A percentile compares a stretch with the other conserved stretches of the same genome.
phyloP scores from a whole-genome alignment of 2,329 filamentous ascomycete species.

The Exophiala xenobiotica region DNA sequence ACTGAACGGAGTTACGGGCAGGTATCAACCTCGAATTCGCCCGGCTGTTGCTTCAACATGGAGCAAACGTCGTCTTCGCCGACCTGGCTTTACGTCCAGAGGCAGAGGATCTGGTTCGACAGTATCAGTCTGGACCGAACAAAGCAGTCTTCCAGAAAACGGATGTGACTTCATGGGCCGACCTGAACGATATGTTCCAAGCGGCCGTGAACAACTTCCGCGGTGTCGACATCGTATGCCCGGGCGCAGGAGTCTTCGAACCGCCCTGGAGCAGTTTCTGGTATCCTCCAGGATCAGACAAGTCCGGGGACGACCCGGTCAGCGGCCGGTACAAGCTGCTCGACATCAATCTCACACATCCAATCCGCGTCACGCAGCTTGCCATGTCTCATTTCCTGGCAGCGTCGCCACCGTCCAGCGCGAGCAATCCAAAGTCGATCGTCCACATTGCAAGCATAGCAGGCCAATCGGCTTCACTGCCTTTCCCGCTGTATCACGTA shows the following conservation, averaged over 20 bases:
- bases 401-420: slow-evolving; percentile 26
- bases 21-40: slow-evolving; percentile 50
- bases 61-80: slow-evolving; percentile 48
- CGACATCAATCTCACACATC: slow-evolving; percentile 55
- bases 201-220: slow-evolving; percentile 51
- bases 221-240: slow-evolving; percentile 47
- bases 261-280: slow-evolving; percentile 53
- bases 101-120: slow-evolving; percentile 42
- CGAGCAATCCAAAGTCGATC: slow-evolving; percentile 40
- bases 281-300: slow-evolving; percentile 45
- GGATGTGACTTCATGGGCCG: slow-evolving; percentile 51
- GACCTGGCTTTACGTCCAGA: slow-evolving; percentile 47
- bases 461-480: slow-evolving; percentile 41
- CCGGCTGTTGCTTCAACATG: slow-evolving; percentile 43
- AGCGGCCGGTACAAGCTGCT: slow-evolving; percentile 46
- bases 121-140: slow-evolving; percentile 39
- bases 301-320: slow-evolving; percentile 42
- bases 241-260: slow-evolving; percentile 44
- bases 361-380: slow-evolving; percentile 52
- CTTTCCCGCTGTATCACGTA: slow-evolving; percentile 48
- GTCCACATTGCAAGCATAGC: slow-evolving; percentile 52
- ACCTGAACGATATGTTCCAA: slow-evolving; percentile 51
- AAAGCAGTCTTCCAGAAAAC: slow-evolving; percentile 47
- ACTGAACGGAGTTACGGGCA: slow-evolving; percentile 18
- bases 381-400: slow-evolving; percentile 51